These are phyloP conservation scores for Talaromyces sp. DNA, from an alignment of 2,329 filamentous ascomycete genomes.

Conservation along the genomic window DNA sequence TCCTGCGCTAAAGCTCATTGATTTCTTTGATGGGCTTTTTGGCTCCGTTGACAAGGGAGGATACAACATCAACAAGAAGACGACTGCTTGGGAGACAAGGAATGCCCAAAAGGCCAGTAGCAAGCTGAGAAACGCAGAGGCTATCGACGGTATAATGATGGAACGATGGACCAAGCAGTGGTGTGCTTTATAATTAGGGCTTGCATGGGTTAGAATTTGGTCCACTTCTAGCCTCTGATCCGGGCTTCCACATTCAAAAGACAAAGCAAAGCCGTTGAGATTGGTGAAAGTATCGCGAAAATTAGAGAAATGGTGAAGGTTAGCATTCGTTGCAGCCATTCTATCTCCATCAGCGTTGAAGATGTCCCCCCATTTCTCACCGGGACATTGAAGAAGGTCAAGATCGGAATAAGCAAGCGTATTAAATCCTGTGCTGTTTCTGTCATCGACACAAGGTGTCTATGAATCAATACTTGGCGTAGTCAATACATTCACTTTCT, in stretches of 20 bases:
- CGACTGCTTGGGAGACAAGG: background rate
- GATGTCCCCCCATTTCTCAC: background rate
- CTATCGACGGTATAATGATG: background rate
- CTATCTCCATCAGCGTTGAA: background rate
- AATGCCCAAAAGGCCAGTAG: background rate
- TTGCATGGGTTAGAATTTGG: background rate
- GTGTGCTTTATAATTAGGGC: background rate
- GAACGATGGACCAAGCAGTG: background rate
- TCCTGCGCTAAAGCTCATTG: conserved; percentile 4
- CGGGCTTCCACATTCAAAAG: background rate
- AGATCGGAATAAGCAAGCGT: background rate
- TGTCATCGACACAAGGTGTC: background rate
- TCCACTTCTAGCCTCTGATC: background rate
- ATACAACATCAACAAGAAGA: background rate
- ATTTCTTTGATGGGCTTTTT: conserved; percentile 3
- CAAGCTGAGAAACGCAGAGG: background rate
- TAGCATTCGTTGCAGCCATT: background rate
- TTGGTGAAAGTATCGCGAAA: background rate
- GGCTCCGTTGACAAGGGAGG: background rate
- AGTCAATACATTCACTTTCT: background rate
- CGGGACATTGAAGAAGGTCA: background rate
- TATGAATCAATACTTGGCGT: background rate
- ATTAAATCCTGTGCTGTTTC: background rate
- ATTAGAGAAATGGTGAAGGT: background rate
- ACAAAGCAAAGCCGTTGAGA: background rate